Base-by-base conservation (phyloP, 2,329 filamentous ascomycete genomes). In the Diaporthe sp. region DNA sequence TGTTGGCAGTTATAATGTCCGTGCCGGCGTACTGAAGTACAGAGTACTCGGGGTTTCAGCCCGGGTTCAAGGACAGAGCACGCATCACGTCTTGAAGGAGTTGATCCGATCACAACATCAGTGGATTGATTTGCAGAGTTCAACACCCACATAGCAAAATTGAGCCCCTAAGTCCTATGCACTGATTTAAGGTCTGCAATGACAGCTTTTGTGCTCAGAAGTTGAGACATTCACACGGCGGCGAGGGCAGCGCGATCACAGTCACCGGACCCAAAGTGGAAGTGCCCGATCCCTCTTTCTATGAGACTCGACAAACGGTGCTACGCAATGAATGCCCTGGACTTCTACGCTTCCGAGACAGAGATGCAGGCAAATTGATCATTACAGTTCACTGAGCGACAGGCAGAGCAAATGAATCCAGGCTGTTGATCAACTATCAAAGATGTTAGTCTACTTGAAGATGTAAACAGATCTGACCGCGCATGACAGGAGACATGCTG, bases 401-500 rank as follows among this genome's bases (percentile, higher is more conserved):
- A 15, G 13, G 4, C n/a, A 25, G 17, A 28, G 31, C 34, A 55
- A 42, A 28, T 46, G 49, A 49, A 74, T 72, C 58, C 57, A 60
- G 58, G 42, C 46, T 71, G 51, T 67, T 74, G 75, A 61, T 60
- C 39, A 44, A 31, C 51, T 67, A 71, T 76, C 71, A 9, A 53
- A 62, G 57, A 72, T 53, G 71, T n/a, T 65, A 62, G 46, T 57
- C 60, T 73, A 73, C 46, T 55, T 37, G 57, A 62, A 74, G 62
- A 62, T 76, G 53, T 37, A 42, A 73, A 65, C 67, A 71, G 28
- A 74, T 70, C 72, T 71, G 65, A 74, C 60, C 58, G 58, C 61
- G 65, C 62, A 74, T 65, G 71, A 76, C 65, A 53, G 51, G 46
- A 53, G n/a, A 71, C 37, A 71, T 46, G 42, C 53, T 53, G 53